Evolutionary conservation across 768 basidiomycete species (phyloP), one percentile per base, ranked within the genome.

Genomic region (Mycena pura): DNA sequence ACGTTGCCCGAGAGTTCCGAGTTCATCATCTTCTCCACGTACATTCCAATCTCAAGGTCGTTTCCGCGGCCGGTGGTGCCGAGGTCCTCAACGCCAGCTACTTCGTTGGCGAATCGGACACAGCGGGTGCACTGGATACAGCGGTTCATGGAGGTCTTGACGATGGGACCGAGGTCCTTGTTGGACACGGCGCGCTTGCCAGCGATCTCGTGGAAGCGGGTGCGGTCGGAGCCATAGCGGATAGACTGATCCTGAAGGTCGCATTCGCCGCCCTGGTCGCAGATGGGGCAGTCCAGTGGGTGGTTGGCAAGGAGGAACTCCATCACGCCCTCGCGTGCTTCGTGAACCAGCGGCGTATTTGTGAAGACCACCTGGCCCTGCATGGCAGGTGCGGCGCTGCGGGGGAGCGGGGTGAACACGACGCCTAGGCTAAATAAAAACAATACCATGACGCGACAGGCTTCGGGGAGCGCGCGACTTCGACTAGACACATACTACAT

Each of bases 51-150:
- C 79, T 99, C 95, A 80, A 99, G 82, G 80, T 96, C 95, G 74
- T 99, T 99, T 47, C 97, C 97, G 61, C 96, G 90, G 11, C 97
- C 97, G 3, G 95, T 96, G 3, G 95, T 95, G 41, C 97, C 97
- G 22, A 99, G 81, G 69, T 99, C 96, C 78, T 99, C 95, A 8
- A 98, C 95, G 54, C 97, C 97, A 1, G 97, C 97, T 43, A 99
- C 96, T 74, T 99, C 97, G 78, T 99, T 99, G 27, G 97, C 96
- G 72, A 99, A 99, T 49, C 97, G 92, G 25, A 99, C 93, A 76
- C 97, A 99, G 60, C 97, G 94, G 5, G 97, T 99, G 79, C 97
- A 99, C 76, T 99, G 97, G 69, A 99, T 99, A 79, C 97, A 99
- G 36, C 97, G 89, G 77, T 93, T 97, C 96, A 98, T 98, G 59